These are phyloP conservation scores for Aspergillus aculeatus DNA, from an alignment of 2,329 filamentous ascomycete genomes.

Conservation along the genomic window DNA sequence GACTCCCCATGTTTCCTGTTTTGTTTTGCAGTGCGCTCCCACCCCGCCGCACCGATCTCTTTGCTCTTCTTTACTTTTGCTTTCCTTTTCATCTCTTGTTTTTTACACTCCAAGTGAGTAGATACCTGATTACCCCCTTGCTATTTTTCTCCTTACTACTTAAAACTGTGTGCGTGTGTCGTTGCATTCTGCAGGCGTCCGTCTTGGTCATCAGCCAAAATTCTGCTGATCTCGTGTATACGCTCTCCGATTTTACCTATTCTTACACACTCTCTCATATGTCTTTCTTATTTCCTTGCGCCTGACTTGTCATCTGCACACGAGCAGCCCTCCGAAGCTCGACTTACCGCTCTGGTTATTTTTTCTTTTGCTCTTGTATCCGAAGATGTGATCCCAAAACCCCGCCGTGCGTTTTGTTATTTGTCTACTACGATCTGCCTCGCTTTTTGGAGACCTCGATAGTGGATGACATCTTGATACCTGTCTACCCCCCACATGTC, in stretches of 20 bases:
- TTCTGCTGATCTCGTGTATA: constrained; percentile 32
- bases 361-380: constrained; percentile 15
- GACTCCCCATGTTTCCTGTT: background rate
- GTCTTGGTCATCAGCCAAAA: constrained; percentile 33
- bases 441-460: constrained; percentile 21
- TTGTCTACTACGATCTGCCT: constrained; percentile 21
- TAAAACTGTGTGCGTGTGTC: constrained; percentile 20
- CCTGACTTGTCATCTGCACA: constrained; percentile 5
- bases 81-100: constrained; percentile 5
- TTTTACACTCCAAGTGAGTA: constrained; percentile 29
- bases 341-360: constrained; percentile 17
- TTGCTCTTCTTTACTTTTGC: background rate
- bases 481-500: constrained; percentile 21
- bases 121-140: constrained; percentile 21
- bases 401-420: constrained; percentile 16
- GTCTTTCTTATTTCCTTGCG: constrained; percentile 13
- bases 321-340: constrained; percentile 16
- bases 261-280: constrained; percentile 19
- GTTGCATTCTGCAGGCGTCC: constrained; percentile 42
- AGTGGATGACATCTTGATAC: constrained; percentile 22
- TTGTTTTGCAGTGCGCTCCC: background rate
- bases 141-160: constrained; percentile 24
- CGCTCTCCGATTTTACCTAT: constrained; percentile 25
- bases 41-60: background rate
- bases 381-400: constrained; percentile 14